phyloP scores from a whole-genome alignment of 2,329 filamentous ascomycete species.

The Shiraia sp. region DNA sequence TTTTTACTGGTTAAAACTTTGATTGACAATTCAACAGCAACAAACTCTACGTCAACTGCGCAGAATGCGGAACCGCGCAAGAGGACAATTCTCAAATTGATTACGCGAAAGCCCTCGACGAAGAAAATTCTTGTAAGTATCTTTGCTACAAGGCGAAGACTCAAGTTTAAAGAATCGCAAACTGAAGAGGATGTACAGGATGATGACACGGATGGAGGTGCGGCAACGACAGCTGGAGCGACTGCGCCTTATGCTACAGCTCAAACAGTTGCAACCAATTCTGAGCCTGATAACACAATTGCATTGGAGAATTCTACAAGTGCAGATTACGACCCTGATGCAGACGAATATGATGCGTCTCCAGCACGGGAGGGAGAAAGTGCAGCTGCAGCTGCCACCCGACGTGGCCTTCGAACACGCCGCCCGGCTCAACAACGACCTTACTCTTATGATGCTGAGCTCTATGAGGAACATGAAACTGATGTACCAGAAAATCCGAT shows the following conservation, averaged over 20 bases:
- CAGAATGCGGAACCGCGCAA: conserved; percentile 19
- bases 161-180: conserved; percentile 15
- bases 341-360: conserved; percentile 11
- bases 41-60: conserved; percentile 8
- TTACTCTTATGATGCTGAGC: conserved; percentile 38
- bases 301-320: conserved; percentile 5
- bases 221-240: too few relatives aligned
- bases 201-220: conserved; percentile 12
- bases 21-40: conserved; percentile 15
- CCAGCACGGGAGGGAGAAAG: conserved; percentile 26
- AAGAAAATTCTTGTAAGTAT: conserved; percentile 27
- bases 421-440: conserved; percentile 42
- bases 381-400: conserved; percentile 22
- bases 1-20: background rate
- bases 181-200: conserved; percentile 19
- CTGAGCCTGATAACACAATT: conserved; percentile 6
- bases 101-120: conserved; percentile 23
- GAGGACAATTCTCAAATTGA: conserved; percentile 27
- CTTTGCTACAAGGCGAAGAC: conserved; percentile 4
- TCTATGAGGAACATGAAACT: conserved; percentile 28
- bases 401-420: conserved; percentile 38
- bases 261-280: conserved; percentile 3
- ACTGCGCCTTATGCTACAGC: conserved; percentile 4
- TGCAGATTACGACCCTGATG: conserved; percentile 1
- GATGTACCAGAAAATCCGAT: conserved; percentile 14